phyloP scores from a whole-genome alignment of 768 basidiomycete species.

The Calocera cornea region DNA sequence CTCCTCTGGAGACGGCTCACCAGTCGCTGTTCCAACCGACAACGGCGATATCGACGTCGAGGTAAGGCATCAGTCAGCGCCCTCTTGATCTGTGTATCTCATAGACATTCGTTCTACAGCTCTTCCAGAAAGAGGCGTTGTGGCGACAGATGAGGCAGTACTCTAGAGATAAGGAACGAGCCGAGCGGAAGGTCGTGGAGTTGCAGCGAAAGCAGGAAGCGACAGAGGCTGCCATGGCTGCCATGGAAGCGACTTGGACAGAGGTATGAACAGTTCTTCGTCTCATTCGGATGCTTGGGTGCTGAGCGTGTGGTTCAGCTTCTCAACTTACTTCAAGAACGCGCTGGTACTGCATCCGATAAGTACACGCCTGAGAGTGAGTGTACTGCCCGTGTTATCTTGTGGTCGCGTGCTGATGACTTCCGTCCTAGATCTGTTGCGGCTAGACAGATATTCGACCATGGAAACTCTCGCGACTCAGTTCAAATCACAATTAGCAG shows the following conservation, averaged over 20 bases:
- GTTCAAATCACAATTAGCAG: background rate
- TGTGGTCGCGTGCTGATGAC: conserved; percentile 16
- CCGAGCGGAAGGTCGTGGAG: conserved; percentile 44
- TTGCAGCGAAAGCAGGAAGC: conserved; percentile 51
- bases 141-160: conserved; percentile 76
- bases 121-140: conserved; percentile 78
- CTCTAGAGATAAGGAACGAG: conserved; percentile 57
- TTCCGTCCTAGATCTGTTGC: conserved; percentile 15
- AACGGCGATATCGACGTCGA: background rate
- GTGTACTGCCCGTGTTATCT: conserved; percentile 24
- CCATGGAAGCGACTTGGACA: conserved; percentile 67
- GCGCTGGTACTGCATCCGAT: conserved; percentile 36
- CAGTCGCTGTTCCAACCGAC: background rate
- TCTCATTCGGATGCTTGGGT: conserved; percentile 11
- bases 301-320: conserved; percentile 2
- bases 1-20: background rate
- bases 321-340: conserved; percentile 49
- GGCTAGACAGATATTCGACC: background rate
- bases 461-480: background rate
- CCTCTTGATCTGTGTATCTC: background rate
- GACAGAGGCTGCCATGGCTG: conserved; percentile 57
- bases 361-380: conserved; percentile 26
- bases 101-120: conserved; percentile 29
- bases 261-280: conserved; percentile 34
- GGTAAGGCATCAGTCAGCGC: conserved; percentile 1